Base-by-base conservation (phyloP, 305 asterid species). In the Fraxinus greggii region DNA sequence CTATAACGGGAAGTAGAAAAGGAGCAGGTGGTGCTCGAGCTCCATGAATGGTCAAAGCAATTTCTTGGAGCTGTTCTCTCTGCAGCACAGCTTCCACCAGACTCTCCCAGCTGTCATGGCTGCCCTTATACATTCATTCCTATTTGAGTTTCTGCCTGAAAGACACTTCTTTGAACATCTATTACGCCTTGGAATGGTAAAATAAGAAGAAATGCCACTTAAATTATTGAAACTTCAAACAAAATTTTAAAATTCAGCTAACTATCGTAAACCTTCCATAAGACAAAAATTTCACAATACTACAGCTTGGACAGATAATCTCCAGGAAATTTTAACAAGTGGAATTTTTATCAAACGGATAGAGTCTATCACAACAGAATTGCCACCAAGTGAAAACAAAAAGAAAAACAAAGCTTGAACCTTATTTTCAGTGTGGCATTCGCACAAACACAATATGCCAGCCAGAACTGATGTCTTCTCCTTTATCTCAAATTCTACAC, bases 1-100 rank as follows among this genome's bases (percentile, higher is more conserved):
- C 38, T 76, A 75, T 51, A 67, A 31, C 2, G 3, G 82, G 86
- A 59, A 80, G 84, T 77, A 5, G 79, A 69, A 42, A 85, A 72
- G 33, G 88, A 85, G 42, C n/a, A 12, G 56, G 79, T 82, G 48
- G 28, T 72, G 28, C 90, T 87, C 1, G 86, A 82, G 33, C 88
- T 85, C 56, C 90, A 79, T 10, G 90, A 87, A 82, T 87, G 88
- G 69, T 85, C 90, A 3, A 85, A 31, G 82, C 85, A 1, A 83
- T 35, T 32, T 78, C 74, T 85, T 85, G 81, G 26, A 87, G 79
- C 83, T 85, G 85, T 0, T 85, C 78, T 48, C 83, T 72, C 17
- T 77, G 80, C 4, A 83, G 40, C 5, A 80, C 29, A 1, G 87
- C 87, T 81, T 80, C 74, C 7, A 84, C 87, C 74, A 84, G 31